Evolutionary conservation across 305 asterid species (phyloP).

Genomic region (Galium porrigens): DNA sequence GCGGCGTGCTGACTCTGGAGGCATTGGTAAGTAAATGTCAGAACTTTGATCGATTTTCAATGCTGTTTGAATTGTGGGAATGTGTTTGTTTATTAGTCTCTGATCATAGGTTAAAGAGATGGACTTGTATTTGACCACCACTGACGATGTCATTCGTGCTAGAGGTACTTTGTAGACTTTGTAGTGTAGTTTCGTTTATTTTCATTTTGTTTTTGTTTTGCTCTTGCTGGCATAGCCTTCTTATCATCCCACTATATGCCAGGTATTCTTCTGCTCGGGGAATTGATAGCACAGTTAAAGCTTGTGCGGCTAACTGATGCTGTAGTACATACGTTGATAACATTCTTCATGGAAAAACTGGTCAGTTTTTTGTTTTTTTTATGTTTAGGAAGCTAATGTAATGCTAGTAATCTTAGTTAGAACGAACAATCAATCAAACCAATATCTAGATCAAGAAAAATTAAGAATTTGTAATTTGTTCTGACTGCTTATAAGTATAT

Average conservation of each 20-base stretch:
- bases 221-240: neutral
- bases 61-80: neutral
- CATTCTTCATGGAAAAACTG: constrained; percentile 77
- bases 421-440: neutral
- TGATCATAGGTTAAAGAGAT: constrained; percentile 57
- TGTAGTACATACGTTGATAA: constrained; percentile 56
- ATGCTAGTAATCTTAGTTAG: neutral
- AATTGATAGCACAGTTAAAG: constrained; percentile 40
- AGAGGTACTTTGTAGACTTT: constrained; percentile 38
- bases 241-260: constrained; percentile 19
- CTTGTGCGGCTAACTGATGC: constrained; percentile 43
- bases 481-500: neutral
- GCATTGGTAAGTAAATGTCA: constrained; percentile 36
- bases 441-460: neutral
- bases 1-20: constrained; percentile 47
- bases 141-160: constrained; percentile 54
- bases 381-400: neutral
- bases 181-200: neutral
- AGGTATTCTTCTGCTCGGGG: constrained; percentile 79
- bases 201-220: neutral
- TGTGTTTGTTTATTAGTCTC: neutral
- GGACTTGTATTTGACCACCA: constrained; percentile 85
- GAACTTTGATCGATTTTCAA: neutral
- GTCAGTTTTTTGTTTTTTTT: constrained; percentile 31
- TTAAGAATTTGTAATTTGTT: constrained; percentile 3